A percentile compares a stretch with the other conserved stretches of the same genome.
These are phyloP conservation scores for Poa annua DNA, from an alignment of 176 grass and related monocot species.

Conservation along the genomic window DNA sequence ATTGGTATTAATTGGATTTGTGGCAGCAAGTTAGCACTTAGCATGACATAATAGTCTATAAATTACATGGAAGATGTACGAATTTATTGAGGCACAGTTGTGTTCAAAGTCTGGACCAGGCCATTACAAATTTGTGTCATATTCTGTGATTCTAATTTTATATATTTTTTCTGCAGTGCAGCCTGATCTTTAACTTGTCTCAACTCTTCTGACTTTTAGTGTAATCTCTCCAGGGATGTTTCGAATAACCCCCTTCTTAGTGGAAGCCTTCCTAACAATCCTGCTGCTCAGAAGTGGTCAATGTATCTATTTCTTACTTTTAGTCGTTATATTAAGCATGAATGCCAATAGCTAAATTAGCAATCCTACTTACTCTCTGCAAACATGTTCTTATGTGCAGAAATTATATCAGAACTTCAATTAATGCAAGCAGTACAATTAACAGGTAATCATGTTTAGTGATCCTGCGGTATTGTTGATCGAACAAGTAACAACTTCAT, in stretches of 20 bases:
- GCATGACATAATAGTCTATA: not conserved
- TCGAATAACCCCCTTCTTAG: constrained; percentile 45
- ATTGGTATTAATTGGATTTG: constrained; percentile 1
- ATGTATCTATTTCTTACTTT: constrained; percentile 38
- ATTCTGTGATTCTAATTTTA: not conserved
- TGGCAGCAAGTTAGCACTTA: not conserved
- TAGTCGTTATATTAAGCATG: not conserved
- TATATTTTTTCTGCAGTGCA: constrained; percentile 1
- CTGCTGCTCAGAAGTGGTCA: not conserved
- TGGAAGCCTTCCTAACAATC: constrained; percentile 29
- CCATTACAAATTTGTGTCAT: not conserved
- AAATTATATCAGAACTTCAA: constrained; percentile 47
- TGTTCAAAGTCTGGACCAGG: not conserved
- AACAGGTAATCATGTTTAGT: constrained; percentile 32
- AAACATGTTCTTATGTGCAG: not conserved
- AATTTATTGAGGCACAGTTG: not conserved
- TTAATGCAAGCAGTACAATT: constrained; percentile 1
- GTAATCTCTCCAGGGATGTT: constrained; percentile 57
- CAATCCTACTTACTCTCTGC: constrained; percentile 17
- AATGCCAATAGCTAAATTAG: not conserved
- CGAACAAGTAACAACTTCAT: not conserved
- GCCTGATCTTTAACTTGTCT: constrained; percentile 1
- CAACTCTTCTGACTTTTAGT: constrained; percentile 31
- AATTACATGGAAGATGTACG: not conserved
- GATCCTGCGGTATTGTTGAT: not conserved